Evolutionary conservation across 116 monocot species (phyloP), one percentile per base, ranked within the genome.

Genomic region (Dioscorea cayenensis): DNA sequence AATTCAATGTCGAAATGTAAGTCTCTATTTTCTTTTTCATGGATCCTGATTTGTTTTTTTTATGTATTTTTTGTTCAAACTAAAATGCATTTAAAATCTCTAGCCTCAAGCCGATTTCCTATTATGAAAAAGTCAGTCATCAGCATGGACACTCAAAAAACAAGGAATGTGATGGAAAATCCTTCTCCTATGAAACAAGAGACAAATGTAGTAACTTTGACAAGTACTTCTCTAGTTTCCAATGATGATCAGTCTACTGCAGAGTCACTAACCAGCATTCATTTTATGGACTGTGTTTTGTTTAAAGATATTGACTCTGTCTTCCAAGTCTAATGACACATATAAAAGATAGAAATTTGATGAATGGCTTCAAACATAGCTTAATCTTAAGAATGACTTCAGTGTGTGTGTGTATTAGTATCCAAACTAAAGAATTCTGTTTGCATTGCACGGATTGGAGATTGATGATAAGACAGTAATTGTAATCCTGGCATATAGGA

Each of bases 211-310:
- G n/a, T 25, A 50, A 77, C 63, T 65, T 48, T 43, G 27, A 48
- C 69, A 36, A 36, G 64, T 27, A 14, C 23, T 69, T 69, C 72
- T 70, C 20, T 20, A 17, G 68, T 62, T 20, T 20, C 29, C 50
- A 37, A 2, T 68, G 27, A 23, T 23, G 20, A 49, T 37, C 51
- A 67, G 63, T 65, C 64, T 27, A 29, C 11, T 55, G 67, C 51
- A 52, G 67, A 65, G 37, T 51, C 59, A 48, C 19, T 12, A 7
- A 58, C 32, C 28, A 28, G n/a, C n/a, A n/a, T n/a, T n/a, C n/a
- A n/a, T n/a, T n/a, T n/a, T n/a, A n/a, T n/a, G n/a, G n/a, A n/a
- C n/a, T 37, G 37, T 37, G 37, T n/a, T 37, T 37, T 37, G 37
- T 3, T 37, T 37, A 37, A 7, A 37, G 7, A 7, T 4, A 37